These are phyloP conservation scores for Euphorbia celastroides DNA, from an alignment of 441 rosid genomes.

Conservation along the genomic window DNA sequence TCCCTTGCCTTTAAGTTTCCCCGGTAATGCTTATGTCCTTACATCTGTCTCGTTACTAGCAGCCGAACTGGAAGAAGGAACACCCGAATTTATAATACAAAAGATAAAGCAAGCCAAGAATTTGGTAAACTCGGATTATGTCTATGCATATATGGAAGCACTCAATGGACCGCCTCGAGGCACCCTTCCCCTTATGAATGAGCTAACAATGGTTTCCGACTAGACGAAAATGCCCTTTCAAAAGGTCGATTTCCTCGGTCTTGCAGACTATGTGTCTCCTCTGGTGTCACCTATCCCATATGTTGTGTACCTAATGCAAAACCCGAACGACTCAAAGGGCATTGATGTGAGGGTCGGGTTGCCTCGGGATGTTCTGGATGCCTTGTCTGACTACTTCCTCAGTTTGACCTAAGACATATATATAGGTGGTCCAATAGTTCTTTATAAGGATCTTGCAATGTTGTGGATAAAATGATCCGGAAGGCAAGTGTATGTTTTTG, in stretches of 20 bases:
- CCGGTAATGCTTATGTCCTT: constrained; percentile 60
- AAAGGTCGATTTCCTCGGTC: constrained; percentile 41
- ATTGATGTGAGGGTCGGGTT: constrained; percentile 52
- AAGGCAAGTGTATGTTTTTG: too few species aligned
- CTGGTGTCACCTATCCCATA: constrained; percentile 57
- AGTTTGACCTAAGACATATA: too few species aligned
- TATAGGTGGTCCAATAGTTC: too few species aligned
- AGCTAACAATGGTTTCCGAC: constrained; percentile 58
- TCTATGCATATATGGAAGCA: constrained; percentile 47
- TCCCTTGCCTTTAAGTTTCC: constrained; percentile 38
- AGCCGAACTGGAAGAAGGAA: constrained; percentile 37
- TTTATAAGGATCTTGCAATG: too few species aligned
- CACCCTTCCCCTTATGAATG: constrained; percentile 48
- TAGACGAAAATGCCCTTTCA: constrained; percentile 72
- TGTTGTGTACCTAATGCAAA: constrained; percentile 63
- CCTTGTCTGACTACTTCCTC: constrained; percentile 38
- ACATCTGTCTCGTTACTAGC: constrained; percentile 46
- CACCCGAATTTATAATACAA: constrained; percentile 29
- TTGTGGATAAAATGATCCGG: too few species aligned
- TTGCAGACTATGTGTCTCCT: constrained; percentile 43
- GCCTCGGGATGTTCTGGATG: constrained; percentile 29
- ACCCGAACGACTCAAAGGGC: constrained; percentile 39
- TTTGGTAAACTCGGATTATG: constrained; percentile 40
- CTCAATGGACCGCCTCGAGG: constrained; percentile 34
- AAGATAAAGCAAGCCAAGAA: constrained; percentile 59